Conservation (phyloP, 176 grass and related monocot genomes). For the Hordeum vulgare region DNA sequence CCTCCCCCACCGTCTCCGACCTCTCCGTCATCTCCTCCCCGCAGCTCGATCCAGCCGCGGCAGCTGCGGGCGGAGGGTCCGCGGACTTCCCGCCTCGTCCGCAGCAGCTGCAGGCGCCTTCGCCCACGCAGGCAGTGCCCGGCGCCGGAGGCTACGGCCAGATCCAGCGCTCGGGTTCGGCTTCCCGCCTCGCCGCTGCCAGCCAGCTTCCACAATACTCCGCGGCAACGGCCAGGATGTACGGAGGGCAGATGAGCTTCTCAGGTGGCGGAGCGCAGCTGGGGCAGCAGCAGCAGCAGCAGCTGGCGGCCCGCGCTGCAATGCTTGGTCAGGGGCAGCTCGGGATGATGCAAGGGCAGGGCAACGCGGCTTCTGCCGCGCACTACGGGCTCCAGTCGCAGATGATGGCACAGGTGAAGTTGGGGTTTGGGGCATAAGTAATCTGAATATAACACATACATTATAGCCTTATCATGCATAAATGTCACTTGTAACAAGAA, state of each 20-base stretch:
- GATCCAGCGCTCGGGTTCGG: conserved; percentile 48
- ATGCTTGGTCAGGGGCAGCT: conserved; percentile 71
- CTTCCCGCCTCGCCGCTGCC: conserved; percentile 28
- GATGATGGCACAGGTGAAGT: conserved; percentile 77
- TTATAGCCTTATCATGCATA: background rate
- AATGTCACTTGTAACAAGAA: background rate
- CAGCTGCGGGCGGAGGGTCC: conserved; percentile 19
- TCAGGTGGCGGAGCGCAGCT: conserved; percentile 45
- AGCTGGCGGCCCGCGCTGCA: conserved; percentile 49
- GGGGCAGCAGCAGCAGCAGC: conserved; percentile 62
- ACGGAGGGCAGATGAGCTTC: conserved; percentile 75
- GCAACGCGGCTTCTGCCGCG: conserved; percentile 31
- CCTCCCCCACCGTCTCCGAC: conserved; percentile 57
- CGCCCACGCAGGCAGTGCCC: conserved; percentile 39
- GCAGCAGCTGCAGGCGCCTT: conserved; percentile 54
- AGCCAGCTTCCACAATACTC: conserved; percentile 54
- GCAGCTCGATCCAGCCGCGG: conserved; percentile 42
- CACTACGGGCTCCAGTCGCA: conserved; percentile 77
- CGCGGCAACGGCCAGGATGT: conserved; percentile 62
- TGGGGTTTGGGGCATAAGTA: background rate
- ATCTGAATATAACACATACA: background rate
- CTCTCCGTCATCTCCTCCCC: conserved; percentile 52
- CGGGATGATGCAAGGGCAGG: conserved; percentile 69
- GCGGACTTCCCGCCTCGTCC: conserved; percentile 42
- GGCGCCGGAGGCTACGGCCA: conserved; percentile 35